Percentiles rank a stretch among this genome's conserved stretches.
Evolutionary conservation across 2,329 filamentous ascomycete genomes (phyloP).

Genomic region (Curvularia hawaiiensis): DNA sequence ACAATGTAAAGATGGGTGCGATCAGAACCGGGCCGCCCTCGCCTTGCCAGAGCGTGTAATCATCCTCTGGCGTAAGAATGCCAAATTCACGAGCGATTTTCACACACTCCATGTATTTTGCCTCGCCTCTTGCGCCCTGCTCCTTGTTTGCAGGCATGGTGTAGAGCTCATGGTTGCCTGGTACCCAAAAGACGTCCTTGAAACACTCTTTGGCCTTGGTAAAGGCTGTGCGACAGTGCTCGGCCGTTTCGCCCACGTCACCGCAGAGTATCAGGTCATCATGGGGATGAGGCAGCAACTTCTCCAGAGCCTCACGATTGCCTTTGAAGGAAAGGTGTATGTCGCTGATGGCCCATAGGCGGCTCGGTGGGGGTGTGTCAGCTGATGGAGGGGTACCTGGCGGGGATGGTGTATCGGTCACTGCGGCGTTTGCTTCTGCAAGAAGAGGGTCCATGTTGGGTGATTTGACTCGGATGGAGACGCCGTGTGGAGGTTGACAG

Average conservation of each 20-base stretch:
- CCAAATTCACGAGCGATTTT: conserved; percentile 58
- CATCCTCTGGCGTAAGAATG: conserved; percentile 62
- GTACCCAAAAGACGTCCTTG: conserved; percentile 60
- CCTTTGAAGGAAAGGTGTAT: conserved; percentile 55
- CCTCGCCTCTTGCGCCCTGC: conserved; percentile 52
- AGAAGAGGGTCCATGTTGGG: conserved; percentile 32
- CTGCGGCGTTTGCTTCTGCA: conserved; percentile 23
- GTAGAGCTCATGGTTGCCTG: conserved; percentile 65
- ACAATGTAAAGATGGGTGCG: conserved; percentile 63
- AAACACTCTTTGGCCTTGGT: conserved; percentile 50
- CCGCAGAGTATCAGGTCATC: conserved; percentile 55
- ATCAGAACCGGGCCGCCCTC: conserved; percentile 56
- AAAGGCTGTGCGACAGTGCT: conserved; percentile 46
- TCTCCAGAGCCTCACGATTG: conserved; percentile 52
- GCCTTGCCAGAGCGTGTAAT: conserved; percentile 60
- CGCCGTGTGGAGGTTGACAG: neutral
- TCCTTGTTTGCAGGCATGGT: conserved; percentile 52
- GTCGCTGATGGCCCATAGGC: conserved; percentile 54
- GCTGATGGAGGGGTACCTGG: conserved; percentile 17
- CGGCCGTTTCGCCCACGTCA: conserved; percentile 46
- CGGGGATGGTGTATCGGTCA: conserved; percentile 10
- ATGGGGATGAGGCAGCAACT: conserved; percentile 47
- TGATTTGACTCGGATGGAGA: neutral
- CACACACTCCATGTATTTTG: conserved; percentile 62
- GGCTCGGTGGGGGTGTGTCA: conserved; percentile 23